These are phyloP conservation scores for Volutella citrinella DNA, from an alignment of 2,329 filamentous ascomycete genomes.

Conservation along the genomic window DNA sequence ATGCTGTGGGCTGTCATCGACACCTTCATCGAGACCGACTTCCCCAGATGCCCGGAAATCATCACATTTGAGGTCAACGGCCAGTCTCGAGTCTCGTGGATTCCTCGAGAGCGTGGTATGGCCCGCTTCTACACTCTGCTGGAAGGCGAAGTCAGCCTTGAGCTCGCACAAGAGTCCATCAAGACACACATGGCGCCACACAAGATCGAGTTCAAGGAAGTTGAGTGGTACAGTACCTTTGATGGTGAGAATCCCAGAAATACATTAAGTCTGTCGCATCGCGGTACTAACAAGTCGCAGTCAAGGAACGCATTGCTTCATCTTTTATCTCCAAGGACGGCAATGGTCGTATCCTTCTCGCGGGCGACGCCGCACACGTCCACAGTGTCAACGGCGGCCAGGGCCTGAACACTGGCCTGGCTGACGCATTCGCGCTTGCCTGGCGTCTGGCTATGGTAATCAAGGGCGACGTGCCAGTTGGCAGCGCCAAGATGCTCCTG, in stretches of 20 bases:
- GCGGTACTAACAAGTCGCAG: constrained; percentile 23
- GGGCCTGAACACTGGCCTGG: constrained; percentile 57
- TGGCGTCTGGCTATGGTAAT: constrained; percentile 45
- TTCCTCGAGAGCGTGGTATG: constrained; percentile 45
- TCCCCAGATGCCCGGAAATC: constrained; percentile 43
- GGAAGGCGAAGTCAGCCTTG: constrained; percentile 41
- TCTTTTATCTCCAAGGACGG: constrained; percentile 38
- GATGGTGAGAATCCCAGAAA: too few species aligned
- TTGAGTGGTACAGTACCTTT: constrained; percentile 50
- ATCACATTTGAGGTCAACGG: constrained; percentile 45
- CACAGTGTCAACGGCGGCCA: constrained; percentile 56
- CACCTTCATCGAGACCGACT: constrained; percentile 47
- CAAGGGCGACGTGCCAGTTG: constrained; percentile 12
- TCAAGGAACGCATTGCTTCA: constrained; percentile 39
- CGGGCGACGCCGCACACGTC: constrained; percentile 56
- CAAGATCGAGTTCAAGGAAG: constrained; percentile 38
- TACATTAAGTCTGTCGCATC: too few species aligned
- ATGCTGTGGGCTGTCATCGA: constrained; percentile 50
- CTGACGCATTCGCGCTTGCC: constrained; percentile 52
- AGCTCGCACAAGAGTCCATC: constrained; percentile 39
- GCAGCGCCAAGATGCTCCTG: constrained; percentile 26
- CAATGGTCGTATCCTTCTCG: constrained; percentile 46
- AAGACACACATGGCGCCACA: constrained; percentile 42
- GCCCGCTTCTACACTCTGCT: constrained; percentile 46
- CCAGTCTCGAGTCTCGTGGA: constrained; percentile 46